Evolutionary conservation across 257 asterid species (phyloP), one percentile per base, ranked within the genome.

Genomic region (Nicotiana attenuata): DNA sequence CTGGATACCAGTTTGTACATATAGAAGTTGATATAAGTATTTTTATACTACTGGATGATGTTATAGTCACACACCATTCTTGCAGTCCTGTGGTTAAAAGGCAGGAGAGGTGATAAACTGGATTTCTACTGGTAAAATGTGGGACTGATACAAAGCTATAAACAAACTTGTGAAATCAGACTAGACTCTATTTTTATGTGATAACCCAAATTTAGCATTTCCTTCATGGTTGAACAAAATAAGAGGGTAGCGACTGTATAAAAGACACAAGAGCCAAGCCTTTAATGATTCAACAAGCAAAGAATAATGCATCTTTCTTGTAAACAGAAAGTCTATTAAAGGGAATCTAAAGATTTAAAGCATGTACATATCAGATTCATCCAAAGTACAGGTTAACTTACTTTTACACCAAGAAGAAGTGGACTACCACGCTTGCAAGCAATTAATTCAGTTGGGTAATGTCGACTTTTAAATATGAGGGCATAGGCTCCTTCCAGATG

Each of bases 381-480:
- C 15, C 28, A 66, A 80, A 52, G 75, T 77, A 63, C 63, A 83
- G 26, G 22, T 41, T 11, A 65, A 88, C 95, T 89, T 90, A 96
- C 99, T 90, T 96, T 96, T 59, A 94, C 97, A 50, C 99, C 99
- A 84, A 96, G 99, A 76, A 96, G 93, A 90, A 96, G 88, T 13
- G 99, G 98, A 87, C 99, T 96, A 66, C 99, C 99, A 85, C 98
- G 98, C 87, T 94, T 96, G 88, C 99, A 96, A 28, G 98, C 99
- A 88, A 96, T 84, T 91, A 96, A 86, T 87, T 96, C 99, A 88
- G 91, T 92, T 80, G 99, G 99, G 88, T 91, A 96, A 85, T 93
- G 97, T 17, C 87, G 90, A 84, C 98, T 96, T 86, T 96, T 96
- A 81, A 96, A 96, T 85, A 94, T 90, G 75, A 96, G 99, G 69